Evolutionary conservation across 2,329 filamentous ascomycete genomes (phyloP), one percentile per base, ranked within the genome.

Genomic region (Lithohypha guttulata): DNA sequence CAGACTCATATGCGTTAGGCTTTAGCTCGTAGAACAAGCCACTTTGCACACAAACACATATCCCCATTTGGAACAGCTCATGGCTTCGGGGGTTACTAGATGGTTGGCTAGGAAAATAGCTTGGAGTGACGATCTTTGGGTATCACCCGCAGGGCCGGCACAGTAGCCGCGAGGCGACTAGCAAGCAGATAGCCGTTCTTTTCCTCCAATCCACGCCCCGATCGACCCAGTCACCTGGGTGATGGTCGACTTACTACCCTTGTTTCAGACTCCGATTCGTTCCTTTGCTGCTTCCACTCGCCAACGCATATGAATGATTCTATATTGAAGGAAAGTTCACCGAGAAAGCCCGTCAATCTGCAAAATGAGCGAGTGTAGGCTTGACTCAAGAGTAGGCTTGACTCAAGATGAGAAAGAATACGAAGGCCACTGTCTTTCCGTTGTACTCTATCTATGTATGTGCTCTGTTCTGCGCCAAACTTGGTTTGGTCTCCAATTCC

Each of bases 281-380:
- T 22, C 7, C 20, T 6, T 25, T 21, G n/a, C n/a, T n/a, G 10
- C 15, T 14, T 26, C 18, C 20, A 26, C 33, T 35, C 15, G 33
- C 33, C 33, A 35, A 14, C 33, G 22, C 33, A 35, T 35, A 9
- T 35, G n/a, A n/a, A n/a, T n/a, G n/a, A n/a, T n/a, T n/a, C n/a
- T n/a, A n/a, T n/a, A n/a, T n/a, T n/a, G n/a, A n/a, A n/a, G n/a
- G n/a, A n/a, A n/a, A n/a, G n/a, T n/a, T n/a, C n/a, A n/a, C n/a
- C n/a, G n/a, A n/a, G n/a, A n/a, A n/a, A n/a, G n/a, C n/a, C n/a
- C n/a, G n/a, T n/a, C n/a, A n/a, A n/a, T n/a, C n/a, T n/a, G n/a
- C n/a, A n/a, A n/a, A n/a, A n/a, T n/a, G n/a, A n/a, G n/a, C n/a
- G n/a, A n/a, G n/a, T n/a, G n/a, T n/a, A n/a, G n/a, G n/a, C n/a